phyloP scores from a whole-genome alignment of 2,329 filamentous ascomycete genomes.

The Penicillium sp. region DNA sequence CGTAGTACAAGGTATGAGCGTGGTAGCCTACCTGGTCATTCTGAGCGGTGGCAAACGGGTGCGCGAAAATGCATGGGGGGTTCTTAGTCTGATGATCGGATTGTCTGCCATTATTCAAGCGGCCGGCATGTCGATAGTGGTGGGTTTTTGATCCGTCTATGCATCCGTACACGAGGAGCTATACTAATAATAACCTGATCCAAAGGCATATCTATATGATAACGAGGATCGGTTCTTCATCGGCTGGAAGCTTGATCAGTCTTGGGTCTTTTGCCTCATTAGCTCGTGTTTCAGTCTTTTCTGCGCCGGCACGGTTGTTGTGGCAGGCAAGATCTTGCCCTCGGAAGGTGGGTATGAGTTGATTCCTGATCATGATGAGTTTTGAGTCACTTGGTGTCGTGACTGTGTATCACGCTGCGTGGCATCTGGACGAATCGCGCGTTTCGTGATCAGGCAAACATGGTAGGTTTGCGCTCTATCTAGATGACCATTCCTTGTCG shows the following conservation, averaged over 20 bases:
- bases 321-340: constrained; percentile 69
- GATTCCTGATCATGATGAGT: constrained; percentile 51
- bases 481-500: not conserved
- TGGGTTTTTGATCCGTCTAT: constrained; percentile 49
- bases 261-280: constrained; percentile 70
- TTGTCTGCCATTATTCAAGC: constrained; percentile 69
- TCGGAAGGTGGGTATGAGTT: constrained; percentile 85
- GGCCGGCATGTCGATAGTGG: constrained; percentile 77
- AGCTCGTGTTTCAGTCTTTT: constrained; percentile 58
- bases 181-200: constrained; percentile 1
- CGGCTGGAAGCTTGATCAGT: constrained; percentile 77
- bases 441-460: not conserved
- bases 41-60: constrained; percentile 75
- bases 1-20: constrained; percentile 74
- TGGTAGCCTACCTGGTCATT: constrained; percentile 78
- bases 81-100: constrained; percentile 65
- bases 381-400: constrained; percentile 8
- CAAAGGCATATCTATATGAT: constrained; percentile 76
- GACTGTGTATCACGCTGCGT: not conserved
- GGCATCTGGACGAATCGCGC: not conserved
- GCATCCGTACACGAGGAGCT: not conserved
- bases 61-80: constrained; percentile 78
- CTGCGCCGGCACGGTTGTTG: constrained; percentile 58
- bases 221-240: constrained; percentile 79
- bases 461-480: not conserved